phyloP scores from a whole-genome alignment of 176 grass and related monocot genomes.

The Bolboschoenus planiculmis region DNA sequence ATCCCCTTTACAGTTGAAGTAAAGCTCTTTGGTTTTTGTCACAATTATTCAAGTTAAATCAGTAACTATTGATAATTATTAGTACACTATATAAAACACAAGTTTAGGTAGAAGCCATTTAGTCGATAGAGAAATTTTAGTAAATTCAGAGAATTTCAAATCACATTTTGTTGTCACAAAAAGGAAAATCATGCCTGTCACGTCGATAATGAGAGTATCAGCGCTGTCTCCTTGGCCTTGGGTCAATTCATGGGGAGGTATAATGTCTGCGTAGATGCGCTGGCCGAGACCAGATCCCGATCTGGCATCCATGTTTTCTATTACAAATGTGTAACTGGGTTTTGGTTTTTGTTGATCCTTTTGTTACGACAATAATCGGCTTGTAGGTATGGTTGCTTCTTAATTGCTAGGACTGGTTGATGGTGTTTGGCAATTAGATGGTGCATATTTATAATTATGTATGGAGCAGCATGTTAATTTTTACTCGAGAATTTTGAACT shows the following conservation, averaged over 20 bases:
- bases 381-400: neutral
- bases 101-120: neutral
- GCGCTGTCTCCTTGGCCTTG: constrained; percentile 13
- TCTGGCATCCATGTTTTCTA: neutral
- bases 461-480: neutral
- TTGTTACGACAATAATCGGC: neutral
- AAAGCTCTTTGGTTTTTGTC: neutral
- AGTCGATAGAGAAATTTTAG: neutral
- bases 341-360: constrained; percentile 9
- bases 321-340: neutral
- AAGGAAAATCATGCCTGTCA: constrained; percentile 29
- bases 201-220: constrained; percentile 42
- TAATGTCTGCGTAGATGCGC: constrained; percentile 46
- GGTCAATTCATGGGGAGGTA: constrained; percentile 32
- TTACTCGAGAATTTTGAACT: neutral
- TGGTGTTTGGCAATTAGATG: neutral
- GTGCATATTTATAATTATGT: constrained; percentile 1
- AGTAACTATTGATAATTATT: neutral
- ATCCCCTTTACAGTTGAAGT: neutral
- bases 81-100: neutral
- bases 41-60: neutral
- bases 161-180: neutral
- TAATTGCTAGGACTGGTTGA: neutral
- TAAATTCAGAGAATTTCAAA: neutral
- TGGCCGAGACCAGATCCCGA: neutral